These are phyloP conservation scores for Didymella lethalis DNA, from an alignment of 2,329 filamentous ascomycete genomes.

Conservation along the genomic window DNA sequence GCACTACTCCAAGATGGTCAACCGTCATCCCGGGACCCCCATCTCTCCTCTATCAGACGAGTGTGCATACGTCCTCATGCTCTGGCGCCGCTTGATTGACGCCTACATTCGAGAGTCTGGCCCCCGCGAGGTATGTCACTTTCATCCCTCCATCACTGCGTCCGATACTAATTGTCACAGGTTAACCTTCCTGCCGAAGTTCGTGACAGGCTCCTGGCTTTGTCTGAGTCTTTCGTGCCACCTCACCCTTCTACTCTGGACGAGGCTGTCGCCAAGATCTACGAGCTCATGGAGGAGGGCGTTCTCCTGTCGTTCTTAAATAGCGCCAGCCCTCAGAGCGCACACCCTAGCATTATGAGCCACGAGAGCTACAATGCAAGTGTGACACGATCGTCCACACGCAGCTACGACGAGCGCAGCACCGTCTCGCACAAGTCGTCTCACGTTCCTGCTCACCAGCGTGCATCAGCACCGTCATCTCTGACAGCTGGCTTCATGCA, in stretches of 20 bases:
- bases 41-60: conserved; percentile 64
- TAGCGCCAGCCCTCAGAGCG: conserved; percentile 61
- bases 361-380: conserved; percentile 54
- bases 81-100: conserved; percentile 88
- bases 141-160: background rate
- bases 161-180: conserved; percentile 36
- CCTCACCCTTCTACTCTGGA: conserved; percentile 79
- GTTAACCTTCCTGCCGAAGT: conserved; percentile 84
- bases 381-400: conserved; percentile 49
- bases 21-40: conserved; percentile 56
- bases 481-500: conserved; percentile 50
- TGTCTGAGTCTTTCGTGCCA: conserved; percentile 68
- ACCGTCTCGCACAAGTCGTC: conserved; percentile 42
- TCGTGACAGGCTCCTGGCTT: conserved; percentile 77
- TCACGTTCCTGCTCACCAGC: conserved; percentile 44
- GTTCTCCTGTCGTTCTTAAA: conserved; percentile 93
- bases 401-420: conserved; percentile 53
- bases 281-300: conserved; percentile 97
- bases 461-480: conserved; percentile 51
- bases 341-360: conserved; percentile 49
- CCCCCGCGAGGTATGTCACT: conserved; percentile 44
- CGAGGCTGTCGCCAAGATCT: conserved; percentile 84
- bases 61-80: conserved; percentile 73
- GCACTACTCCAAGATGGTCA: conserved; percentile 67
- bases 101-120: conserved; percentile 73